Evolutionary conservation across 2,329 filamentous ascomycete genomes (phyloP).

Genomic region (Neobulgaria alba): DNA sequence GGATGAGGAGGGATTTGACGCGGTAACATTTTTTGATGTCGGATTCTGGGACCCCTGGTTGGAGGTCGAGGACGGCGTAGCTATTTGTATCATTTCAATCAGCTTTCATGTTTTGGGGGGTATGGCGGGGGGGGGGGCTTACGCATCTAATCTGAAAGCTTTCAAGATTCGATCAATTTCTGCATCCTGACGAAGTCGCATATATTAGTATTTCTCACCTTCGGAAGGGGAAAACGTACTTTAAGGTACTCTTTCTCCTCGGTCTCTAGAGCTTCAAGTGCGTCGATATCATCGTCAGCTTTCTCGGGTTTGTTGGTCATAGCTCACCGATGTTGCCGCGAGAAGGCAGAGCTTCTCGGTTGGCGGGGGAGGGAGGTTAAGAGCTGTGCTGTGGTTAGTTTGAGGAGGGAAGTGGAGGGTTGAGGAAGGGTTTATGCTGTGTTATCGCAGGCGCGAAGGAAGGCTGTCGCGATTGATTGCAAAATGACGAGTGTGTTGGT

Average conservation of each 20-base stretch:
- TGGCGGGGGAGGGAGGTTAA: background rate
- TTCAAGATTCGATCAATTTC: conserved; percentile 92
- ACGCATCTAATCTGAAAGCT: conserved; percentile 74
- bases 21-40: conserved; percentile 94
- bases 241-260: conserved; percentile 91
- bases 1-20: conserved; percentile 97
- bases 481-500: no score
- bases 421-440: no score
- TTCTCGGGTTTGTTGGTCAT: conserved; percentile 25
- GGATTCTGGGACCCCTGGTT: conserved; percentile 88
- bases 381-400: background rate
- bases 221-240: conserved; percentile 36
- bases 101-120: conserved; percentile 1
- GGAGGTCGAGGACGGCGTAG: conserved; percentile 91
- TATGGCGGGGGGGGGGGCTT: conserved; percentile 25
- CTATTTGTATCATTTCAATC: no score
- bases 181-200: conserved; percentile 54
- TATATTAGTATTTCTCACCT: background rate
- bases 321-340: conserved; percentile 22
- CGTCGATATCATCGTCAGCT: conserved; percentile 55
- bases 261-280: conserved; percentile 70
- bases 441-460: no score
- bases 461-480: no score
- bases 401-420: no score
- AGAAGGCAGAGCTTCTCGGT: conserved; percentile 8